Conservation (phyloP, 2,329 filamentous ascomycete genomes). For the Botrytis fragariae region DNA sequence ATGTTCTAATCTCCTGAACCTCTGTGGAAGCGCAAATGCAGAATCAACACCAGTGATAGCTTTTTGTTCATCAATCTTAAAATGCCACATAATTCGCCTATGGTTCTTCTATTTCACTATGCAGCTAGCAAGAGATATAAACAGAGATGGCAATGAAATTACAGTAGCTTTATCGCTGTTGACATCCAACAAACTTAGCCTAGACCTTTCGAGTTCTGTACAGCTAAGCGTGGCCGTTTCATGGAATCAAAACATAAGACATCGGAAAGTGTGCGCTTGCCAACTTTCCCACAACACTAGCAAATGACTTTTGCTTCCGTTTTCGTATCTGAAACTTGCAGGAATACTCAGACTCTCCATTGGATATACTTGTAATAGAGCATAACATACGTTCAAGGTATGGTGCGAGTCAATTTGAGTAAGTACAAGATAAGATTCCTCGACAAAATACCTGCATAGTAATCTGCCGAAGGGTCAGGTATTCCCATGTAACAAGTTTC, state of each 20-base stretch:
- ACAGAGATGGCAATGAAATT: background rate
- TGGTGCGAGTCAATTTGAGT: background rate
- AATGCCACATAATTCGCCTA: constrained; percentile 36
- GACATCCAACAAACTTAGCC: background rate
- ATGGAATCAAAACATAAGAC: background rate
- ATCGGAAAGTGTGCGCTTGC: background rate
- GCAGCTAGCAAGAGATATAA: background rate
- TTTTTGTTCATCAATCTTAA: background rate
- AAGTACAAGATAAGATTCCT: background rate
- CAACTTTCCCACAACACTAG: background rate
- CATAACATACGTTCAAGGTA: background rate
- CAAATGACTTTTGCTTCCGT: background rate
- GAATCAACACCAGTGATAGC: background rate
- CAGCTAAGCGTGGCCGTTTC: no score
- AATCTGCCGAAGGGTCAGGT: background rate
- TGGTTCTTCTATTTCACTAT: background rate
- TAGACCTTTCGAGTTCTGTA: background rate
- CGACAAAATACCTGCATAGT: background rate
- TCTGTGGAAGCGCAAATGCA: background rate
- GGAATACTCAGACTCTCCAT: background rate
- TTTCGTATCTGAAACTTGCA: background rate
- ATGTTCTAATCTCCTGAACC: background rate
- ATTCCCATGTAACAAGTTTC: background rate
- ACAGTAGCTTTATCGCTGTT: no score
- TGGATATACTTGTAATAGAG: background rate